Base-by-base conservation (phyloP, 768 basidiomycete genomes). In the Tricholomella constricta region DNA sequence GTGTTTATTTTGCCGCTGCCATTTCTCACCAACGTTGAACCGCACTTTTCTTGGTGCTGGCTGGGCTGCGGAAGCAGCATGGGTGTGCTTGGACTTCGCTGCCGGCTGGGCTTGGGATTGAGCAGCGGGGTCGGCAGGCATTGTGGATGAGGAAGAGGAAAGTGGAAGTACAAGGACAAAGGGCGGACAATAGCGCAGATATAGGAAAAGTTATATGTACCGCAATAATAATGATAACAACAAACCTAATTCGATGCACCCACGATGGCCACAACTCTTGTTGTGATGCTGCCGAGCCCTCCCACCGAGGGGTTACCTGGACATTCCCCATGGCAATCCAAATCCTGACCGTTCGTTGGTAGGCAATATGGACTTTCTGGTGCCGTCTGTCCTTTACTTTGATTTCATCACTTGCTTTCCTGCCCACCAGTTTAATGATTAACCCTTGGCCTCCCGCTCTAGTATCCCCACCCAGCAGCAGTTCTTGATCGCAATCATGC, bases 41-140 rank as follows among this genome's bases (percentile, higher is more conserved):
- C 90, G 83, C 44, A 92, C 90, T 78, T 91, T 92, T 63, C 90
- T 80, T 19, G 90, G 88, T 12, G 88, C 81, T 37, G 79, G 73
- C 42, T 71, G 68, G 17, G 77, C 72, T 40, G 74, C 66, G 6
- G 77, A 66, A 22, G 76, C 70, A 42, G 78, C 70, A 56, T 72
- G 70, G 40, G 62, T 65, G 48, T 74, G 72, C 64, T 75, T 77
- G 47, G 69, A 54, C 59, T 72, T 73, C 34, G 70, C 54, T 27
- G 70, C 62, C 27, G 71, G 63, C 34, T 65, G 64, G 2, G 59
- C 55, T 51, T 64, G 65, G 48, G 61, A 43, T 47, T 63, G 62
- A 8, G 55, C 48, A 45, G 65, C 48, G n/a, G 63, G 49, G 35
- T 69, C 66, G 51, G 70, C 64, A 58, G 69, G 69, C 68, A 66